These are phyloP conservation scores for Holtermanniella nyarrowii DNA, from an alignment of 768 basidiomycete genomes.

Conservation along the genomic window DNA sequence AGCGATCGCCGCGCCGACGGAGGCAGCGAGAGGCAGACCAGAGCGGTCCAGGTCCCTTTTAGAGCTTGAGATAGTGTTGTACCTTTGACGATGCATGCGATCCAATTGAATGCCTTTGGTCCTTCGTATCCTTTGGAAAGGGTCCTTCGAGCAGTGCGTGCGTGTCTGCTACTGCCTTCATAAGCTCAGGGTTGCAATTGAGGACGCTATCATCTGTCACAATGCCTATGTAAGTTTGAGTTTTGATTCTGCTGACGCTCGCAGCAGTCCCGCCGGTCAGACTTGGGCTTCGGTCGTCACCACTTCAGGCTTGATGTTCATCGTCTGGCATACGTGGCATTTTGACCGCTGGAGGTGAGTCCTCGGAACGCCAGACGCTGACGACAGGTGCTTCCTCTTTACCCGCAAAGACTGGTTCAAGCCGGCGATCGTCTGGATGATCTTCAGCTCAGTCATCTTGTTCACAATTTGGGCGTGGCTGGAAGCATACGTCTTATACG, in stretches of 20 bases:
- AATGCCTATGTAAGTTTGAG: not conserved
- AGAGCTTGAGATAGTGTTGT: not conserved
- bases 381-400: constrained; percentile 15
- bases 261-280: constrained; percentile 10
- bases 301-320: constrained; percentile 16
- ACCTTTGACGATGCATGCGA: not conserved
- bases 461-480: constrained; percentile 12
- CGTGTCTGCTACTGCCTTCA: too few relatives aligned
- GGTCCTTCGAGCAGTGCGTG: too few relatives aligned
- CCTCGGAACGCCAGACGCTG: not conserved
- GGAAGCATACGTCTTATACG: constrained; percentile 11
- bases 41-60: constrained; percentile 15
- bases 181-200: too few relatives aligned
- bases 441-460: constrained; percentile 6
- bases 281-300: constrained; percentile 12
- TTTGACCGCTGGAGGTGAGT: constrained; percentile 22
- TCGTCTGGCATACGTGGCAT: constrained; percentile 32
- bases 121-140: too few relatives aligned
- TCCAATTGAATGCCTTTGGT: not conserved
- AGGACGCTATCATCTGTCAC: too few relatives aligned
- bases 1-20: constrained; percentile 8
- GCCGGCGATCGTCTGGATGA: constrained; percentile 14
- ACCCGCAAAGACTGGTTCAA: constrained; percentile 19
- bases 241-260: not conserved
- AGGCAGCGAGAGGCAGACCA: constrained; percentile 22